Conservation (phyloP, 169 alveolate species). For the Theileria orientalis region DNA sequence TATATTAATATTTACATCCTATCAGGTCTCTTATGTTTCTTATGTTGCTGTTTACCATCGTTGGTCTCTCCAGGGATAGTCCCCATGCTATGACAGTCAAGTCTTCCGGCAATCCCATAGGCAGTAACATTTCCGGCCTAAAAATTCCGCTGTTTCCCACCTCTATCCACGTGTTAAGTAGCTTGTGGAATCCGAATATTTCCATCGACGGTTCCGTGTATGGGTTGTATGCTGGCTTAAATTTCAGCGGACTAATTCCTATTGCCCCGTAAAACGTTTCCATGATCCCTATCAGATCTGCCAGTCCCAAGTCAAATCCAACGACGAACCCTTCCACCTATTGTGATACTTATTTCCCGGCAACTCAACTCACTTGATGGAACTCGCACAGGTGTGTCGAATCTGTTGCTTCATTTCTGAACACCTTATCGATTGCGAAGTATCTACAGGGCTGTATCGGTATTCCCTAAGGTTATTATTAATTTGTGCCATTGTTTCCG, state of each 20-base stretch:
- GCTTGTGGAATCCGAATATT: slow-evolving; percentile 97
- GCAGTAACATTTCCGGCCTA: slow-evolving; percentile 99
- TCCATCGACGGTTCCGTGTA: slow-evolving; percentile 99
- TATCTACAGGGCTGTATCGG: slow-evolving; percentile 87
- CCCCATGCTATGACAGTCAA: slow-evolving; percentile 99
- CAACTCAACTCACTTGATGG: slow-evolving; percentile 85
- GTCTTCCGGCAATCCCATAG: slow-evolving; percentile 98
- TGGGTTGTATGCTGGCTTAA: slow-evolving; percentile 99
- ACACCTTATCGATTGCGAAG: slow-evolving; percentile 98
- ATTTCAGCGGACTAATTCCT: slow-evolving; percentile 89
- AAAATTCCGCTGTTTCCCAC: slow-evolving; percentile 99
- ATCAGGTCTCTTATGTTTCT: slow-evolving; percentile 96
- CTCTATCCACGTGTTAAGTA: slow-evolving; percentile 93
- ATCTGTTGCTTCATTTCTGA: slow-evolving; percentile 98
- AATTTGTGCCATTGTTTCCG: too few relatives aligned
- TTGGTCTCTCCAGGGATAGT: slow-evolving; percentile 97
- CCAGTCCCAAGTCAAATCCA: slow-evolving; percentile 89
- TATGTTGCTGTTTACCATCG: slow-evolving; percentile 96
- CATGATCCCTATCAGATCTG: slow-evolving; percentile 89
- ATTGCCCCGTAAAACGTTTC: slow-evolving; percentile 89
- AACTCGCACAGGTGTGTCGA: slow-evolving; percentile 99
- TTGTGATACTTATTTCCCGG: slow-evolving; percentile 17
- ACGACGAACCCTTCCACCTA: slow-evolving; percentile 90
- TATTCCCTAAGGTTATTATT: neutral
- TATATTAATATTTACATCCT: slow-evolving; percentile 81